Evolutionary conservation across 495 filamentous ascomycete species (phyloP), one percentile per base, ranked within the genome.

Genomic region (Platismatia glauca): DNA sequence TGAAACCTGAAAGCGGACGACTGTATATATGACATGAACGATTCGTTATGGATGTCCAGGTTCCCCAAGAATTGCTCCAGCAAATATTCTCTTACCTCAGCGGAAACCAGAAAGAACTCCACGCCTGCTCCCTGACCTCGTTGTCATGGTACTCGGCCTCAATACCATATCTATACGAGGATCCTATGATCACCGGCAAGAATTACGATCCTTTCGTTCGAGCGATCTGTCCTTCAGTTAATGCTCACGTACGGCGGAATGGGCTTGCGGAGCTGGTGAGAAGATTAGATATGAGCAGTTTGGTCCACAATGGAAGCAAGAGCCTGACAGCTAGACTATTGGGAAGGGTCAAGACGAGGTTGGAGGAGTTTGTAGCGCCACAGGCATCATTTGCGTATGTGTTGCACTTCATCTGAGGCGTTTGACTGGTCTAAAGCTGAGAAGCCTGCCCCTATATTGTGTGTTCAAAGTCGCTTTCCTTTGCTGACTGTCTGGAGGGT

Each of bases 271-370:
- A 72, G 24, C 69, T 89, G 22, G 80, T 91, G 1, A 76, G 75
- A 22, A 65, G 65, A 9, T 75, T 91, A 9, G 77, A 88, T 67
- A 78, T 91, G 70, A 75, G 76, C 31, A 56, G 68, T 38, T 76
- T 90, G 48, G 81, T 88, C 7, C 84, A 91, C 66, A 83, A 89
- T 67, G 80, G 85, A 33, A 80, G 79, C 50, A 83, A 83, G 61
- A 86, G 83, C 58, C 70, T 82, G 29, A 89, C 86, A 3, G 85
- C 87, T 24, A 76, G 86, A 43, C 70, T 91, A 16, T 68, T 91
- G 24, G 81, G 82, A 7, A 72, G 84, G 24, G 75, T 83, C 15
- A 86, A 86, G 60, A 71, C 68, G 27, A 78, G 75, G 24, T 71
- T 91, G 12, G 79, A 84, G 55, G 73, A 74, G 37, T 88, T 91